A percentile compares a stretch with the other conserved stretches of the same genome.
These are phyloP conservation scores for Neurospora sp. DNA, from an alignment of 495 filamentous ascomycete species.

Conservation along the genomic window DNA sequence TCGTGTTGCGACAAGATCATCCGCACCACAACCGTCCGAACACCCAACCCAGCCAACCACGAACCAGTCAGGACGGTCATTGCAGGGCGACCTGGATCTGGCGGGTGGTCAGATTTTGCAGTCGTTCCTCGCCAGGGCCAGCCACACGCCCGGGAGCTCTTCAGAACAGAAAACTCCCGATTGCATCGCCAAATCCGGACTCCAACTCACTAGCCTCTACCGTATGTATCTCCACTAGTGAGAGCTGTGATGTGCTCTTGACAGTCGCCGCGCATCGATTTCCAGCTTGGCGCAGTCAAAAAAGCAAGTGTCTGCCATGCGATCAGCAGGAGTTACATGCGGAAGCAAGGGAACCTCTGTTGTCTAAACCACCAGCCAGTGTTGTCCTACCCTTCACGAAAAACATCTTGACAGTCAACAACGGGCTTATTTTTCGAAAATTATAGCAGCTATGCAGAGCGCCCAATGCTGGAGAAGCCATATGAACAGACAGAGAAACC, in stretches of 20 bases:
- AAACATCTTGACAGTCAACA: background rate
- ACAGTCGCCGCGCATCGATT: background rate
- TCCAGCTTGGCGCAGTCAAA: background rate
- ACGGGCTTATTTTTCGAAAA: background rate
- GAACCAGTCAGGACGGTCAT: background rate
- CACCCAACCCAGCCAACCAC: background rate
- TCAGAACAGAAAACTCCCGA: background rate
- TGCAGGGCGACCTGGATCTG: background rate
- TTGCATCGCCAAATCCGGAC: background rate
- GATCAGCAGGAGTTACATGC: background rate
- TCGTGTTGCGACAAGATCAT: slow-evolving; percentile 7
- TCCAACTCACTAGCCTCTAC: background rate
- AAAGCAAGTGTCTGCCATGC: background rate
- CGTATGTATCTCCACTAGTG: background rate
- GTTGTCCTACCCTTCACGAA: background rate
- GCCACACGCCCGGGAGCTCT: background rate
- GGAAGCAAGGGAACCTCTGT: background rate
- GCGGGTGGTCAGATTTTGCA: background rate
- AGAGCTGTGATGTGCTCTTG: background rate
- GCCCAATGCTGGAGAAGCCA: slow-evolving; percentile 1
- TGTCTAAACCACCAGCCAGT: background rate
- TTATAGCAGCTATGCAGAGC: background rate
- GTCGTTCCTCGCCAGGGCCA: background rate
- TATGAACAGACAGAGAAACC: slow-evolving; percentile 1
- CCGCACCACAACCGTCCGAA: background rate